Conservation (phyloP, 2,329 filamentous ascomycete species). For the Aspergillus caelatus region DNA sequence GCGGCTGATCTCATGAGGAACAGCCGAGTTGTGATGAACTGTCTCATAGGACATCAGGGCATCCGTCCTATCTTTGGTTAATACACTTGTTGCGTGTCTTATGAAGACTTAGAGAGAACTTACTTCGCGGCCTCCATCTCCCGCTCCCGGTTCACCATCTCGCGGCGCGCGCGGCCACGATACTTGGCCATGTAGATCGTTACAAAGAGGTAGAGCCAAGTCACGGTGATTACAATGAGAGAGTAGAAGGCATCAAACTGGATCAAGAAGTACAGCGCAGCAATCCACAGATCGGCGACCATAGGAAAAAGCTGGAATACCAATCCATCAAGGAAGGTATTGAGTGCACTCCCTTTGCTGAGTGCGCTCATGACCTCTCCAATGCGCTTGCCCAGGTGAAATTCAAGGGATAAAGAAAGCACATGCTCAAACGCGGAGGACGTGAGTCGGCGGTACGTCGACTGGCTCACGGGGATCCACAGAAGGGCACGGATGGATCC, state of each 20-base stretch:
- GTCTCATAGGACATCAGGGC: no score
- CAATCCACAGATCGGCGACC: slow-evolving; percentile 62
- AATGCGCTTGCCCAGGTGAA: slow-evolving; percentile 56
- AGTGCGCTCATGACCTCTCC: slow-evolving; percentile 56
- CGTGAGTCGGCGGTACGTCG: no score
- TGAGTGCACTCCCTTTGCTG: slow-evolving; percentile 52
- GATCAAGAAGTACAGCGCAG: slow-evolving; percentile 62
- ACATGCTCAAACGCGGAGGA: no score
- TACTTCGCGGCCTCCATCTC: no score
- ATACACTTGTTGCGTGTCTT: no score
- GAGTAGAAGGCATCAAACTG: slow-evolving; percentile 66
- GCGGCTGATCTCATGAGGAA: no score
- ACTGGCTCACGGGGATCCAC: slow-evolving; percentile 48
- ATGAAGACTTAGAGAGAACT: no score
- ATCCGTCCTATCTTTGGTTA: no score
- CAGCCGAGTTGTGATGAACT: no score
- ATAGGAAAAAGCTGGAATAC: slow-evolving; percentile 67
- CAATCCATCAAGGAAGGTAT: slow-evolving; percentile 60
- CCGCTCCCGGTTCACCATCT: slow-evolving; percentile 88
- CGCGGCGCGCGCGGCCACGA: slow-evolving; percentile 79
- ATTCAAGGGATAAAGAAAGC: slow-evolving; percentile 62
- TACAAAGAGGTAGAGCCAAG: slow-evolving; percentile 55
- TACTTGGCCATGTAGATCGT: slow-evolving; percentile 70
- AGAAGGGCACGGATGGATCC: slow-evolving; percentile 78
- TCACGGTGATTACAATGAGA: slow-evolving; percentile 58